These are phyloP conservation scores for Cryptococcus wingfieldii DNA, from an alignment of 1,284 basidiomycete genomes.

Conservation along the genomic window DNA sequence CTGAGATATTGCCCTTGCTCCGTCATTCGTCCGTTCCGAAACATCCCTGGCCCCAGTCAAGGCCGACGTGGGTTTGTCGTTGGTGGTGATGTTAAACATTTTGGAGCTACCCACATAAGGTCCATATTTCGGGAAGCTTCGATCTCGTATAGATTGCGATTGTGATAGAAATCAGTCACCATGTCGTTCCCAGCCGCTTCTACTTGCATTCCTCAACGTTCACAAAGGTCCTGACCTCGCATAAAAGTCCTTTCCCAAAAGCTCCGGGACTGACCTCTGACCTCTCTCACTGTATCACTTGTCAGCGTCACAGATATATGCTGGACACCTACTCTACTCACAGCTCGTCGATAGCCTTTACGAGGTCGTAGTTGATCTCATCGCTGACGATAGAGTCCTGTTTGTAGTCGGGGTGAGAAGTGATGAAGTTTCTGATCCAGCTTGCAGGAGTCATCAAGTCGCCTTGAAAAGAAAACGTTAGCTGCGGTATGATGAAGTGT, in stretches of 20 bases:
- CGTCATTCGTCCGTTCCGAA: too few relatives aligned
- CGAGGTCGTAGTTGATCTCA: slow-evolving; percentile 91
- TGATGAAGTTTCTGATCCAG: slow-evolving; percentile 91
- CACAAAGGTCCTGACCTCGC: slow-evolving; percentile 33
- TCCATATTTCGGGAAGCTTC: too few relatives aligned
- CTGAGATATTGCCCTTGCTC: too few relatives aligned
- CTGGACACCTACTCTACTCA: slow-evolving; percentile 49
- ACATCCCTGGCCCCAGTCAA: too few relatives aligned
- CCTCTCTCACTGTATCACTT: slow-evolving; percentile 60
- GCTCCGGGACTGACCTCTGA: slow-evolving; percentile 58
- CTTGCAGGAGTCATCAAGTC: slow-evolving; percentile 81
- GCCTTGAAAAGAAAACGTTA: slow-evolving; percentile 52
- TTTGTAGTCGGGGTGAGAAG: slow-evolving; percentile 82
- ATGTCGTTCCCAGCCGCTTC: slow-evolving; percentile 16
- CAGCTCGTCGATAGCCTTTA: slow-evolving; percentile 86
- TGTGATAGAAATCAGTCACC: neutral
- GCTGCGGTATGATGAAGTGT: too few relatives aligned
- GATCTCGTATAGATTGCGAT: too few relatives aligned
- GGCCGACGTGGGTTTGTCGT: too few relatives aligned
- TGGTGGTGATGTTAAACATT: too few relatives aligned
- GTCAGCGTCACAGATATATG: slow-evolving; percentile 3
- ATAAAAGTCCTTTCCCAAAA: slow-evolving; percentile 52
- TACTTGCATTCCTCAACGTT: too few relatives aligned
- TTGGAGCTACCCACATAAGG: too few relatives aligned
- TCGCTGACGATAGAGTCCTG: slow-evolving; percentile 83